Percentiles rank a stretch among this genome's conserved stretches.
phyloP scores from a whole-genome alignment of 2,329 filamentous ascomycete genomes.

The Botrytis aclada region DNA sequence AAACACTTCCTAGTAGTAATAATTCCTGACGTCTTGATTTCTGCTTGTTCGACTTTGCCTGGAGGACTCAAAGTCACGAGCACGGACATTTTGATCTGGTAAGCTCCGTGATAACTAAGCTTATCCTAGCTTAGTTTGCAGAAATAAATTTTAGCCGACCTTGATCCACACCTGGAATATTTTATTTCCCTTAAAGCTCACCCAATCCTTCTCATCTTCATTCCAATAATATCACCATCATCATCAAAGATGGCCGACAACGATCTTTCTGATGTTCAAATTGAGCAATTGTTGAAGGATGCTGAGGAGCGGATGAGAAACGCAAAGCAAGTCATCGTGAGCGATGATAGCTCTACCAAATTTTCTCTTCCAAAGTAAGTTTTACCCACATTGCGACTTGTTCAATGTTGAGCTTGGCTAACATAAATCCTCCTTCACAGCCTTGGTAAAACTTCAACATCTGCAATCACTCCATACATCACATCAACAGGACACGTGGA shows the following conservation, averaged over 20 bases:
- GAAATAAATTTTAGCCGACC: conserved; percentile 17
- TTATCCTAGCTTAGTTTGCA: neutral
- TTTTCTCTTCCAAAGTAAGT: conserved; percentile 21
- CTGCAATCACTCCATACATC: conserved; percentile 50
- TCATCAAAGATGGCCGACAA: conserved; percentile 37
- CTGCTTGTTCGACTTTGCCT: neutral
- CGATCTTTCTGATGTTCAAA: conserved; percentile 59
- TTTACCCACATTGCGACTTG: neutral
- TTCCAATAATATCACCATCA: neutral
- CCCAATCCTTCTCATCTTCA: neutral
- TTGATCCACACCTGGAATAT: conserved; percentile 12
- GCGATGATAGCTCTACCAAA: conserved; percentile 16
- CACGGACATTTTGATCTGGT: neutral
- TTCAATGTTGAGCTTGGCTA: neutral
- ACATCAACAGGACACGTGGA: conserved; percentile 51
- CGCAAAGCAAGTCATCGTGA: conserved; percentile 32
- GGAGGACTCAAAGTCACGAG: neutral
- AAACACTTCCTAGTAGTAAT: neutral
- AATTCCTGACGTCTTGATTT: neutral
- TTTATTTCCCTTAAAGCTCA: conserved; percentile 10
- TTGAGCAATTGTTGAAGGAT: conserved; percentile 60
- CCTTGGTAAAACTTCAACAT: conserved; percentile 9
- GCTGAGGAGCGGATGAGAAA: conserved; percentile 57
- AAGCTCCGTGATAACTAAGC: conserved; percentile 8
- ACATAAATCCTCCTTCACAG: neutral